phyloP scores from a whole-genome alignment of 2,329 filamentous ascomycete species.

The Diplodia seriata region DNA sequence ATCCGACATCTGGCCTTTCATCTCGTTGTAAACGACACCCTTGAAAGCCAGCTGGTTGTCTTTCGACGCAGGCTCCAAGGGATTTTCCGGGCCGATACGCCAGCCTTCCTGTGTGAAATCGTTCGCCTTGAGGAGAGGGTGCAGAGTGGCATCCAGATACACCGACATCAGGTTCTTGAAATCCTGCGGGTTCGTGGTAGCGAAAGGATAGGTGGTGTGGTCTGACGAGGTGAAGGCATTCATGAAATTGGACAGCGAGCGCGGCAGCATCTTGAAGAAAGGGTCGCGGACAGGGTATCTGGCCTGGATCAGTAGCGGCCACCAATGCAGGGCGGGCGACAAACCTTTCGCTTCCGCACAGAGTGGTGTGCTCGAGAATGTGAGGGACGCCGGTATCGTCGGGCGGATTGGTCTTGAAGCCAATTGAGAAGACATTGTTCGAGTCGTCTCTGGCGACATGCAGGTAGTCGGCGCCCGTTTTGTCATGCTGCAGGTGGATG shows the following conservation, averaged over 20 bases:
- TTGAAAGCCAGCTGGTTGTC: slow-evolving; percentile 80
- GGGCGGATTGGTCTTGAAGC: slow-evolving; percentile 98
- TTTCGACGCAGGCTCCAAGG: slow-evolving; percentile 57
- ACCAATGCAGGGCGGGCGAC: slow-evolving; percentile 37
- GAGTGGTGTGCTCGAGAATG: slow-evolving; percentile 95
- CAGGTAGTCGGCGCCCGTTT: slow-evolving; percentile 93
- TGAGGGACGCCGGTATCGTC: slow-evolving; percentile 96
- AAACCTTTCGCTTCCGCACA: slow-evolving; percentile 93
- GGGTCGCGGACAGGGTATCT: slow-evolving; percentile 97
- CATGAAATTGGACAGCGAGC: slow-evolving; percentile 99
- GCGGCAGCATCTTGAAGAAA: slow-evolving; percentile 99
- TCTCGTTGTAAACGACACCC: slow-evolving; percentile 98
- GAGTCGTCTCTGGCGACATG: slow-evolving; percentile 93
- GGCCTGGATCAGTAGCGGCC: slow-evolving; percentile 32
- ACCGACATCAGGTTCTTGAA: slow-evolving; percentile 96
- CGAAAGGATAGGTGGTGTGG: slow-evolving; percentile 97
- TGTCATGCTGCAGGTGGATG: slow-evolving; percentile 88
- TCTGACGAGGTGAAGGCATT: slow-evolving; percentile 97
- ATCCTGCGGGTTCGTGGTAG: slow-evolving; percentile 93
- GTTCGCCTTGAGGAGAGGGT: slow-evolving; percentile 85
- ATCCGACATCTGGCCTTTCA: slow-evolving; percentile 99
- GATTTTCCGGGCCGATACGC: slow-evolving; percentile 93
- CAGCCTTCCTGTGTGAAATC: slow-evolving; percentile 98
- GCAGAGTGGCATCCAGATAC: slow-evolving; percentile 91
- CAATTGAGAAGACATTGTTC: slow-evolving; percentile 99